These are phyloP conservation scores for Acaromyces ingoldii DNA, from an alignment of 1,284 basidiomycete species.

Conservation along the genomic window DNA sequence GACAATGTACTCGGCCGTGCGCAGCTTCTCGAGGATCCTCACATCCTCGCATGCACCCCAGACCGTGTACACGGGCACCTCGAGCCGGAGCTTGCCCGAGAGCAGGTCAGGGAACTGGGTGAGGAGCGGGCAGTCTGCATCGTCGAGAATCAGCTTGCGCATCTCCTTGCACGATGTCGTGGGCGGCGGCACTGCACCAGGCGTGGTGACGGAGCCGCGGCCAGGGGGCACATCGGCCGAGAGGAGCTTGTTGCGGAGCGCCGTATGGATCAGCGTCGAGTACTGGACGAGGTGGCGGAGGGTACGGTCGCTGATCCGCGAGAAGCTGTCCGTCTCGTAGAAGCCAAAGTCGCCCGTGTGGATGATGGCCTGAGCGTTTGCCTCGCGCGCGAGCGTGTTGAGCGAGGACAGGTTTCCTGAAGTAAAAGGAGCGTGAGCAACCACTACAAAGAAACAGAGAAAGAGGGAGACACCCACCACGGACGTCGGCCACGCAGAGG, in stretches of 20 bases:
- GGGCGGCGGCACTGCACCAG: slow-evolving; percentile 2
- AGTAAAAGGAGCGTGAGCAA: background rate
- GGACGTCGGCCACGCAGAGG: slow-evolving; percentile 92
- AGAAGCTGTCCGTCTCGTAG: slow-evolving; percentile 77
- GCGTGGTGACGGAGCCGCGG: slow-evolving; percentile 5
- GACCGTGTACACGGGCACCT: slow-evolving; percentile 86
- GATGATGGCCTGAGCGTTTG: slow-evolving; percentile 74
- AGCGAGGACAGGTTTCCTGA: slow-evolving; percentile 66
- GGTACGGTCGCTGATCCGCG: slow-evolving; percentile 83
- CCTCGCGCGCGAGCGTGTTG: slow-evolving; percentile 85
- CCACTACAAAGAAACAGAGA: background rate
- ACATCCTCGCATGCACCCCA: slow-evolving; percentile 99
- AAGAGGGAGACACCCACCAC: slow-evolving; percentile 23
- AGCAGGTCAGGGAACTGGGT: slow-evolving; percentile 92
- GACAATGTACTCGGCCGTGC: slow-evolving; percentile 76
- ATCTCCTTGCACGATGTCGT: slow-evolving; percentile 16
- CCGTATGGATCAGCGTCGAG: slow-evolving; percentile 83
- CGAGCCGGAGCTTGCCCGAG: slow-evolving; percentile 57
- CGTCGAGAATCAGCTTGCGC: slow-evolving; percentile 48
- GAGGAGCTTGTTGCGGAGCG: slow-evolving; percentile 75
- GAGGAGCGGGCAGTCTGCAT: slow-evolving; percentile 55
- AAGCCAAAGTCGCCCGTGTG: slow-evolving; percentile 99
- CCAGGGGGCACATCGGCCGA: slow-evolving; percentile 56
- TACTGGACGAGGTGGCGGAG: slow-evolving; percentile 94
- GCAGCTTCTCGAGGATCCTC: slow-evolving; percentile 82